Evolutionary conservation across 129 eudicot species (phyloP), one percentile per base, ranked within the genome.

Genomic region (Chrysanthemum lavandulifolium): DNA sequence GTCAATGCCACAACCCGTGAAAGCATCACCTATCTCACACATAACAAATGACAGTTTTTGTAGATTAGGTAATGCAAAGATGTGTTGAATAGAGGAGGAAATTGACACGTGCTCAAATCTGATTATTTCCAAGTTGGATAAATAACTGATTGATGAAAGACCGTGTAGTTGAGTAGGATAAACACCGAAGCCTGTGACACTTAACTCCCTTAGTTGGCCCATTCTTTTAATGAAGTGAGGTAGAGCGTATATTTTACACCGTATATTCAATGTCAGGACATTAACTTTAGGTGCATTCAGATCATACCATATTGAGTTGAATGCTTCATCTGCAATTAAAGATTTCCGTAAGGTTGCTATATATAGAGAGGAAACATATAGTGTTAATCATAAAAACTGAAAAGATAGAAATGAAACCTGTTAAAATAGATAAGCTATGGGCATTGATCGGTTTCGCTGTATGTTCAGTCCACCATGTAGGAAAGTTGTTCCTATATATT

Each of bases 21-120:
- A 79, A 43, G 84, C 79, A 47, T 79, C 62, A 12, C 84, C 57
- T 0, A 79, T 73, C 73, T 85, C 80, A 13, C 86, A 85, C 82
- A 82, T 69, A 47, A 77, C 61, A 21, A 85, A 68, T 2, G 90
- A 79, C 27, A 85, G 73, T 72, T 82, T 69, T 64, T 48, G 67
- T 49, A 85, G 77, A 61, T 73, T 76, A 27, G 23, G 48, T 59
- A 85, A 47, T 27, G 54, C 48, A 18, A 77, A 60, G 6, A 79
- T 11, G 57, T 78, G 67, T 45, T 62, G 43, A 31, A 23, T 27
- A 15, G 82, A 71, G 54, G 82, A 71, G 54, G 86, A 59, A 36
- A 85, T 3, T 0, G 79, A 79, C 56, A 82, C 64, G 8, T 81
- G 79, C 31, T 73, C 77, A 13, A 79, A 69, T 60, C 73, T 79